Conservation (phyloP, 805 yeast genomes). For the Schwanniomyces yamadae region DNA sequence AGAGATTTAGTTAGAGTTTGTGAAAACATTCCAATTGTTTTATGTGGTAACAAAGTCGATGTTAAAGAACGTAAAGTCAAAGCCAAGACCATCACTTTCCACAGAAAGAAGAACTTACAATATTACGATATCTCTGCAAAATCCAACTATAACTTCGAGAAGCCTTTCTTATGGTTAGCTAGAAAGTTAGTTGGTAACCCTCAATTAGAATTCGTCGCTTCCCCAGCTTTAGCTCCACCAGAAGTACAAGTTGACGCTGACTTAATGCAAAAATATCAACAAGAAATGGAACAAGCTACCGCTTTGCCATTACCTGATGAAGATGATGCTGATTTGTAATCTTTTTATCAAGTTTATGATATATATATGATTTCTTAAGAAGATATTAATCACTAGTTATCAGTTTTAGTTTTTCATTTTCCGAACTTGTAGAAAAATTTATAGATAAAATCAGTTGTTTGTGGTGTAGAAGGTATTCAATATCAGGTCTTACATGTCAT, state of each 20-base stretch:
- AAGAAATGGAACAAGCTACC: conserved; percentile 99
- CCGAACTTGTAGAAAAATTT: too few species aligned
- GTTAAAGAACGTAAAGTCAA: conserved; percentile 99
- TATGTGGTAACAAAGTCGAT: conserved; percentile 99
- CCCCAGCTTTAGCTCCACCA: conserved; percentile 99
- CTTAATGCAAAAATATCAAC: conserved; percentile 97
- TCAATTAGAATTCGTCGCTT: conserved; percentile 95
- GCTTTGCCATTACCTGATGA: conserved; percentile 99
- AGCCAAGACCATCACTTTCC: conserved; percentile 99
- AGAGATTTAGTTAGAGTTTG: conserved; percentile 99
- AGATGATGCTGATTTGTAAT: conserved; percentile 97
- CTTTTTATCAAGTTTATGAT: conserved; percentile 3
- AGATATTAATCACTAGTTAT: too few species aligned
- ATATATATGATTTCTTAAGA: too few species aligned
- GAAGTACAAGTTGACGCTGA: conserved; percentile 97
- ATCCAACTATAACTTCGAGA: conserved; percentile 98
- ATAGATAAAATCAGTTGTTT: too few species aligned
- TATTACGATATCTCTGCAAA: conserved; percentile 99
- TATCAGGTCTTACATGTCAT: too few species aligned
- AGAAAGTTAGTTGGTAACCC: conserved; percentile 99
- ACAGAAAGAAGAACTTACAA: conserved; percentile 99
- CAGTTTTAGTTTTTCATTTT: too few species aligned
- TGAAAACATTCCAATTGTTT: conserved; percentile 98
- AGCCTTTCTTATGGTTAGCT: conserved; percentile 99
- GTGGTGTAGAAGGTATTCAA: too few species aligned